Conservation (phyloP, 352 stramenopile species). For the Phytophthora rubi region DNA sequence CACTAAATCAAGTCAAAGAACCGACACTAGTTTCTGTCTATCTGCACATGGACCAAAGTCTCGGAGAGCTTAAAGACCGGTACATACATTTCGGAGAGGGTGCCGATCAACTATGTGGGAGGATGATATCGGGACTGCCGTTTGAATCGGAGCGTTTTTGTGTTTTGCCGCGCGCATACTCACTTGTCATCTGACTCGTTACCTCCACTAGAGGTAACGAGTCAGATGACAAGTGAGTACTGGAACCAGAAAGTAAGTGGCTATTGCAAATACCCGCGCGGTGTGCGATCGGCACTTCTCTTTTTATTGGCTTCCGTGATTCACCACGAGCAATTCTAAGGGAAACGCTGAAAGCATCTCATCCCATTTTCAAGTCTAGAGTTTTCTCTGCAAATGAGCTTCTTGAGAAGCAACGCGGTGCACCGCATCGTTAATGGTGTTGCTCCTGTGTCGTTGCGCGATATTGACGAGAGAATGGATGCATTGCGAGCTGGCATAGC, state of each 20-base stretch:
- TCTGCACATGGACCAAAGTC: not conserved
- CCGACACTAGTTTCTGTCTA: no score
- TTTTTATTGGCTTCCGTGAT: slow-evolving; percentile 10
- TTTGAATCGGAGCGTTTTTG: slow-evolving; percentile 9
- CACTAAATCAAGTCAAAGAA: no score
- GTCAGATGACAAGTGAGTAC: not conserved
- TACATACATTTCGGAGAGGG: slow-evolving; percentile 16
- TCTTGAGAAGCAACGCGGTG: not conserved
- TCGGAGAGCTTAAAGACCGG: slow-evolving; percentile 10
- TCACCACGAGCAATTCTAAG: slow-evolving; percentile 12
- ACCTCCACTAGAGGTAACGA: no score
- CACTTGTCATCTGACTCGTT: no score
- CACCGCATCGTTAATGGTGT: slow-evolving; percentile 6
- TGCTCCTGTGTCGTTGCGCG: not conserved
- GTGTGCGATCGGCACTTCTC: slow-evolving; percentile 1
- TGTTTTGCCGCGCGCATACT: not conserved
- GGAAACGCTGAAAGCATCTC: not conserved
- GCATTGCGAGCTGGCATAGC: not conserved
- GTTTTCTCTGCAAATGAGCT: slow-evolving; percentile 10
- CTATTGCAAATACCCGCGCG: slow-evolving; percentile 4
- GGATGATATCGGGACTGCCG: slow-evolving; percentile 14
- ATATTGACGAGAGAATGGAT: not conserved
- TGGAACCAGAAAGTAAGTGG: slow-evolving; percentile 9
- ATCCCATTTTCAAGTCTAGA: slow-evolving; percentile 10
- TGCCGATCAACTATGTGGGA: slow-evolving; percentile 8